Evolutionary conservation across 768 basidiomycete species (phyloP).

Genomic region (Lentinula edodes): DNA sequence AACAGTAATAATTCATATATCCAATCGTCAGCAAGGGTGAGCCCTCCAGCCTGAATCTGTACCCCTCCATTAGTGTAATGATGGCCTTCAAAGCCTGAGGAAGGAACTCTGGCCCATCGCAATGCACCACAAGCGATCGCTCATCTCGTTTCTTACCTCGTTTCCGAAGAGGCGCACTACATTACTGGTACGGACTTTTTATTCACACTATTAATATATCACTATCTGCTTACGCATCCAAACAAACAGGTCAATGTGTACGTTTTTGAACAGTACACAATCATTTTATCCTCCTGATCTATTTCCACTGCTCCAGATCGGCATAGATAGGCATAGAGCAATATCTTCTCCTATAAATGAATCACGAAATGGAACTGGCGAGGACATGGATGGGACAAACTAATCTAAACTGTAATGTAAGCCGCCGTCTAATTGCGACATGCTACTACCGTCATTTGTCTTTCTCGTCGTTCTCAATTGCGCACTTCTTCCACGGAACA

Average conservation of each 20-base stretch:
- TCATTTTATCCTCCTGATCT: neutral
- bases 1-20: too few relatives aligned
- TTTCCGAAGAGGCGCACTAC: constrained; percentile 21
- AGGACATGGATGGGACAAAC: too few relatives aligned
- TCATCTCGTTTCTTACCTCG: constrained; percentile 25
- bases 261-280: neutral
- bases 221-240: neutral
- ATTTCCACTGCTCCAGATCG: neutral
- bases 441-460: too few relatives aligned
- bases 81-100: constrained; percentile 8
- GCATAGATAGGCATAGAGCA: neutral
- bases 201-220: neutral
- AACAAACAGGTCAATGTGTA: neutral
- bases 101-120: constrained; percentile 9
- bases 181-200: constrained; percentile 18
- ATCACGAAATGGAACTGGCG: neutral
- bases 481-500: neutral
- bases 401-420: too few relatives aligned
- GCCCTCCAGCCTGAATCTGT: neutral
- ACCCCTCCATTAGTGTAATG: neutral
- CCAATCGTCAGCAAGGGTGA: constrained; percentile 4
- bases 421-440: too few relatives aligned
- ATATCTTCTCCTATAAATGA: neutral
- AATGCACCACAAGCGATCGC: constrained; percentile 20
- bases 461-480: too few relatives aligned